Percentiles rank a stretch among this genome's conserved stretches.
phyloP scores from a whole-genome alignment of 2,329 filamentous ascomycete species.

The Botryosphaeria dothidea region DNA sequence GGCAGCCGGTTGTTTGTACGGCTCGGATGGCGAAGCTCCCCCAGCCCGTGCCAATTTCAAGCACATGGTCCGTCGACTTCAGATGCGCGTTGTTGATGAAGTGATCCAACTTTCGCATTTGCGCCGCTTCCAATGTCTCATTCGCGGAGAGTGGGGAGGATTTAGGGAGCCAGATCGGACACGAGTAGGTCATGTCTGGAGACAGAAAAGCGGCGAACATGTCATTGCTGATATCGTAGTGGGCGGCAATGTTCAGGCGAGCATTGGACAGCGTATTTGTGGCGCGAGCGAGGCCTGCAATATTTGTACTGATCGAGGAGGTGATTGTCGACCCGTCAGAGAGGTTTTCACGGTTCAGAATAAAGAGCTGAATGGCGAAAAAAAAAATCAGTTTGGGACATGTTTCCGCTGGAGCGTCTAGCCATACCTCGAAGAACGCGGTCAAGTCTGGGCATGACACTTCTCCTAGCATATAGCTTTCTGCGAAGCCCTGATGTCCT shows the following conservation, averaged over 20 bases:
- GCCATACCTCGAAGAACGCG: slow-evolving; percentile 63
- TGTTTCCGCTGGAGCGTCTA: background rate
- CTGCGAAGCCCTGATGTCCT: slow-evolving; percentile 59
- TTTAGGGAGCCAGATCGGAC: slow-evolving; percentile 62
- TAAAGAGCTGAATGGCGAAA: slow-evolving; percentile 64
- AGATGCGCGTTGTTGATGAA: slow-evolving; percentile 68
- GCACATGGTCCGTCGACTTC: slow-evolving; percentile 65
- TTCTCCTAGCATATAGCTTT: slow-evolving; percentile 73
- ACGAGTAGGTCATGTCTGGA: slow-evolving; percentile 76
- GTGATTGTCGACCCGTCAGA: slow-evolving; percentile 65
- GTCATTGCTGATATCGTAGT: slow-evolving; percentile 75
- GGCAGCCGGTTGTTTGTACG: slow-evolving; percentile 65
- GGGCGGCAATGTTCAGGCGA: slow-evolving; percentile 67
- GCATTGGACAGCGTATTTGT: slow-evolving; percentile 53
- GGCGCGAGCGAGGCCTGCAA: slow-evolving; percentile 56
- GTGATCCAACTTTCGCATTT: slow-evolving; percentile 65
- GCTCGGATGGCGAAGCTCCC: slow-evolving; percentile 72
- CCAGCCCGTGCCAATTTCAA: slow-evolving; percentile 78
- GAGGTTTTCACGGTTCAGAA: slow-evolving; percentile 65
- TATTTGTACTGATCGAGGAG: slow-evolving; percentile 58
- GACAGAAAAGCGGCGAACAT: slow-evolving; percentile 76
- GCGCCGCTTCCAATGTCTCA: slow-evolving; percentile 65
- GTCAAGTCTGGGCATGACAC: slow-evolving; percentile 67
- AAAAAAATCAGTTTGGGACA: slow-evolving; percentile 2
- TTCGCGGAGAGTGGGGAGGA: slow-evolving; percentile 43